These are phyloP conservation scores for Sclerospora graminicola DNA, from an alignment of 352 stramenopile species.

Conservation along the genomic window DNA sequence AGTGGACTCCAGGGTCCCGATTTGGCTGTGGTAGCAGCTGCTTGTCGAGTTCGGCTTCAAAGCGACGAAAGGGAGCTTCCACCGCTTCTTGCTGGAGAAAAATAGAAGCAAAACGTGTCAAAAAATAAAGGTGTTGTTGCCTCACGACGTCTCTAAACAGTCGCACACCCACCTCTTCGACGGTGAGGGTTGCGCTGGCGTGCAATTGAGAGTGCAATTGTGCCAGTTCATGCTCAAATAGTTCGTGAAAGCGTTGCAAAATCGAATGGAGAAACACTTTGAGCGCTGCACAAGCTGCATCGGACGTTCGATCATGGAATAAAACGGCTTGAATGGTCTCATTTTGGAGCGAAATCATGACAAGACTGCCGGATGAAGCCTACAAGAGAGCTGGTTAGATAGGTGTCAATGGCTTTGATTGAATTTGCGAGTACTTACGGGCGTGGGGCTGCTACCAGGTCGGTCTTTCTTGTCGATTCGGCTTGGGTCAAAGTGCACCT, in stretches of 20 bases:
- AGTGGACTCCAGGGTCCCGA: conserved; percentile 13
- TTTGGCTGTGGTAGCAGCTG: conserved; percentile 16
- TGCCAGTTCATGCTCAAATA: conserved; percentile 32
- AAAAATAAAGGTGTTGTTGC: no score
- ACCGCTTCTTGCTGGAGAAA: conserved; percentile 22
- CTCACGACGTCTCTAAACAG: no score
- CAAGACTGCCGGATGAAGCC: conserved; percentile 34
- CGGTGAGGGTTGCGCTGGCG: conserved; percentile 27
- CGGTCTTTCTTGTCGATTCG: conserved; percentile 21
- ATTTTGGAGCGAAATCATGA: conserved; percentile 66
- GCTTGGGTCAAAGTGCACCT: conserved; percentile 53
- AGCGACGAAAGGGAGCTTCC: conserved; percentile 24
- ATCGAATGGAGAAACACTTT: conserved; percentile 51
- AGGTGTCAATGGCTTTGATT: no score
- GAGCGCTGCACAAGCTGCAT: conserved; percentile 32
- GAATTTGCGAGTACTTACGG: conserved; percentile 11
- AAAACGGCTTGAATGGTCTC: conserved; percentile 54
- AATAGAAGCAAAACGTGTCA: not conserved
- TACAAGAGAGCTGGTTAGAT: no score
- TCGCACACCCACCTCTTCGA: conserved; percentile 20
- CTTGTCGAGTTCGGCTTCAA: conserved; percentile 20
- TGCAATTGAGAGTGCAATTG: conserved; percentile 33
- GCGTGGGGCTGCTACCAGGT: conserved; percentile 12
- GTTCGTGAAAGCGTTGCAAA: conserved; percentile 34
- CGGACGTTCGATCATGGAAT: conserved; percentile 62